Evolutionary conservation across 768 basidiomycete species (phyloP).

Genomic region (Suillus weaverae): DNA sequence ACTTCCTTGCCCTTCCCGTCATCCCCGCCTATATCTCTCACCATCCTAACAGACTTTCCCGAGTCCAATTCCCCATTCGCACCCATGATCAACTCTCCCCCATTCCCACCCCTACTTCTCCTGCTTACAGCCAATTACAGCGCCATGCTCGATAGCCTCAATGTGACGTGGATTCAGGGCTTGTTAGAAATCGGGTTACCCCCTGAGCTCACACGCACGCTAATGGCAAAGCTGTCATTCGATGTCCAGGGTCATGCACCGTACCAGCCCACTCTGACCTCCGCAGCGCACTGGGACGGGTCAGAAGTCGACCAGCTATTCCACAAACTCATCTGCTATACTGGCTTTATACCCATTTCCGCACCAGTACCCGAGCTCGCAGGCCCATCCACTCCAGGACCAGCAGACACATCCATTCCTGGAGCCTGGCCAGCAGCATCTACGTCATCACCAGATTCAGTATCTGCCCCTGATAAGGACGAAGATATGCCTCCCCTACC

Average conservation of each 20-base stretch:
- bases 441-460: background rate
- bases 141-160: conserved; percentile 25
- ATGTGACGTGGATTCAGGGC: conserved; percentile 36
- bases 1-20: conserved; percentile 34
- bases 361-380: background rate
- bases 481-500: background rate
- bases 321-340: conserved; percentile 43
- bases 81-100: conserved; percentile 32
- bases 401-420: background rate
- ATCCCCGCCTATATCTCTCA: conserved; percentile 23
- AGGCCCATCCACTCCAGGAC: background rate
- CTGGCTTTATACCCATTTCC: conserved; percentile 40
- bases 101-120: conserved; percentile 31
- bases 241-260: conserved; percentile 20
- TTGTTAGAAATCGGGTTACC: conserved; percentile 36
- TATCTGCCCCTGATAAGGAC: background rate
- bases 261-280: conserved; percentile 16
- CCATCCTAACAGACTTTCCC: conserved; percentile 15
- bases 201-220: conserved; percentile 29
- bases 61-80: background rate
- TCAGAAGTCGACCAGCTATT: conserved; percentile 38
- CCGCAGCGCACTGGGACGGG: conserved; percentile 24
- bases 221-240: conserved; percentile 21
- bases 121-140: conserved; percentile 21
- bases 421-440: background rate